These are phyloP conservation scores for Colletotrichum incanum DNA, from an alignment of 2,329 filamentous ascomycete species.

Conservation along the genomic window DNA sequence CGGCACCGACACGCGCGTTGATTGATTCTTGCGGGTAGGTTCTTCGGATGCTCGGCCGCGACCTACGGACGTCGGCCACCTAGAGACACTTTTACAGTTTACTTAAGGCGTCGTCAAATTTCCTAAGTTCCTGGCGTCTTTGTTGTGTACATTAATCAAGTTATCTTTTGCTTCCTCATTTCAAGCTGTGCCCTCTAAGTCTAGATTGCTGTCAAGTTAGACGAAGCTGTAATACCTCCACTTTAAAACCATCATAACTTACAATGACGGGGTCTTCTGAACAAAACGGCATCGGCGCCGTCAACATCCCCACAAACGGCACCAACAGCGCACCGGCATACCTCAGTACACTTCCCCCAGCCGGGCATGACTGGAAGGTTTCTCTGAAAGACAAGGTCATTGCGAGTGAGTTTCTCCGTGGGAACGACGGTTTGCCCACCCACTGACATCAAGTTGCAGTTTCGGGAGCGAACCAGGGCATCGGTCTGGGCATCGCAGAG, in stretches of 20 bases:
- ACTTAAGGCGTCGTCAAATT: not conserved
- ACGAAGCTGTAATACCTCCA: not conserved
- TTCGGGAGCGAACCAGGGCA: conserved; percentile 55
- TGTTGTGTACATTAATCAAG: not conserved
- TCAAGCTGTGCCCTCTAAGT: too few species aligned
- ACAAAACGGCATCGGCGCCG: not conserved
- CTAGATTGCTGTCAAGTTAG: not conserved
- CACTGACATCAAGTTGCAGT: conserved; percentile 45
- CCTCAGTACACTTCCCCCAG: conserved; percentile 52
- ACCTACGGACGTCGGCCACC: not conserved
- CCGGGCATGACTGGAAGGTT: conserved; percentile 54
- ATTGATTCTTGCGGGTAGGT: too few species aligned
- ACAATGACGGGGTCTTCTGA: conserved; percentile 7
- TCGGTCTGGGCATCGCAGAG: conserved; percentile 60
- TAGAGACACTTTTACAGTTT: not conserved
- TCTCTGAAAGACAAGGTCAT: conserved; percentile 57
- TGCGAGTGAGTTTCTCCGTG: conserved; percentile 51
- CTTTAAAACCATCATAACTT: not conserved
- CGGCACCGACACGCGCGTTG: not conserved
- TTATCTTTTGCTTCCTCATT: not conserved
- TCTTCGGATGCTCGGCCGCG: not conserved
- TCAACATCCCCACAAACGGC: conserved; percentile 9
- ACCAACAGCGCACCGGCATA: conserved; percentile 33
- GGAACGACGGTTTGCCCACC: not conserved
- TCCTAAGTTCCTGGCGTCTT: not conserved